Evolutionary conservation across 164 flowering plant species (phyloP), one percentile per base, ranked within the genome.

Genomic region (Vitis amurensis): DNA sequence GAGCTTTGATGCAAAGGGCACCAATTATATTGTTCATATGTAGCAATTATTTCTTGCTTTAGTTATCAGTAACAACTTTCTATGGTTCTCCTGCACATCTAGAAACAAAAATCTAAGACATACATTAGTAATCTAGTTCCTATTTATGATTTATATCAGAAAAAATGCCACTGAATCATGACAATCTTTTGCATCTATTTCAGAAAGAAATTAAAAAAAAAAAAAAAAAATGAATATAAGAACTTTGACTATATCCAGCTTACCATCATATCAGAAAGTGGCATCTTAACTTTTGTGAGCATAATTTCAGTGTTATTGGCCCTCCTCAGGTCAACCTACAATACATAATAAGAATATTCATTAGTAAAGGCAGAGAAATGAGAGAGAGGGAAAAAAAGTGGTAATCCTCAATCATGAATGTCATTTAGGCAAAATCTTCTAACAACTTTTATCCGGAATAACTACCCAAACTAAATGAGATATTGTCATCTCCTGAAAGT

Each of bases 251-350:
- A 61, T 55, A 55, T 50, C 11, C 37, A 73, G 47, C 90, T 79
- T 83, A 92, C 97, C 97, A 89, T 87, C 90, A 92, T 84, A 75
- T 92, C 97, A 70, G 91, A 68, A 60, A 91, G 85, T 23, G 94
- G 92, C 91, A 92, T 89, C 87, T 92, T 92, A 68, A 92, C 91
- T 77, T 92, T 92, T 49, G 97, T 88, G 73, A 92, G 96, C 97
- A 91, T 92, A 58, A 92, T 92, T 79, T 92, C 97, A 67, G 89
- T 85, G 75, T 92, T 92, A 71, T 92, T 77, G 37, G 92, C 96
- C 70, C 97, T 84, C 71, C 97, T 88, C 63, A 86, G 75, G 55
- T 92, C 97, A 84, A 92, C 71, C 97, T 92, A 63, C 70, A 80
- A 64, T 16, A 59, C 31, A 77, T 23, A 70, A 66, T 27, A 50